These are phyloP conservation scores for Macroventuria anomochaeta DNA, from an alignment of 2,329 filamentous ascomycete genomes.

Conservation along the genomic window DNA sequence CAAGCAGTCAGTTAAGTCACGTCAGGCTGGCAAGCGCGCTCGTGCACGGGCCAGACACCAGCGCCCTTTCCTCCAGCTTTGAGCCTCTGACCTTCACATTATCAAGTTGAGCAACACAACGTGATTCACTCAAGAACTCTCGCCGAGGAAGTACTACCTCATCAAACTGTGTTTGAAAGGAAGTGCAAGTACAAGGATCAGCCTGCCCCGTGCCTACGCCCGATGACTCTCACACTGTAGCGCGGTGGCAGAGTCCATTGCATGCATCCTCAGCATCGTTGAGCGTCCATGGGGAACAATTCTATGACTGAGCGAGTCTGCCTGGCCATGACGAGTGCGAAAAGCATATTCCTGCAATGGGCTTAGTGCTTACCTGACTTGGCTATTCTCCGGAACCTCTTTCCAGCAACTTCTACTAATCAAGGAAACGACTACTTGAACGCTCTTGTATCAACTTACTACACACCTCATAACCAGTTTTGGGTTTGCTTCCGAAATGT, in stretches of 20 bases:
- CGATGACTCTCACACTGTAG: too few relatives aligned
- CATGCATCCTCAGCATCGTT: too few relatives aligned
- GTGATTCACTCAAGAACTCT: too few relatives aligned
- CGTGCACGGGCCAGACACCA: not conserved
- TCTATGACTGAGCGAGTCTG: too few relatives aligned
- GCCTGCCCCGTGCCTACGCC: too few relatives aligned
- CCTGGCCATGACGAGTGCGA: not conserved
- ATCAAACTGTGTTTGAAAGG: too few relatives aligned
- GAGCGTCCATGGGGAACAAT: too few relatives aligned
- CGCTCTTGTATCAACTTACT: not conserved
- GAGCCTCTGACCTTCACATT: too few relatives aligned
- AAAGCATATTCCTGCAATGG: not conserved
- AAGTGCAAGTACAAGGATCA: too few relatives aligned
- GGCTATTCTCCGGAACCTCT: not conserved
- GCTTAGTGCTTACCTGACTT: slow-evolving; percentile 10
- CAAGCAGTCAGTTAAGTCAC: not conserved
- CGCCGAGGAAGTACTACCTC: too few relatives aligned
- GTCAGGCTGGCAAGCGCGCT: not conserved
- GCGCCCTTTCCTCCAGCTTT: not conserved
- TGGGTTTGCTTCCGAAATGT: not conserved
- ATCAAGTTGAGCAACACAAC: too few relatives aligned
- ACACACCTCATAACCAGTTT: not conserved
- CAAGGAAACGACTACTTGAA: not conserved
- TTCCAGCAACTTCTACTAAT: not conserved
- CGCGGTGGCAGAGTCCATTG: too few relatives aligned